These are phyloP conservation scores for Cytospora piceicola DNA, from an alignment of 2,329 filamentous ascomycete genomes.

Conservation along the genomic window DNA sequence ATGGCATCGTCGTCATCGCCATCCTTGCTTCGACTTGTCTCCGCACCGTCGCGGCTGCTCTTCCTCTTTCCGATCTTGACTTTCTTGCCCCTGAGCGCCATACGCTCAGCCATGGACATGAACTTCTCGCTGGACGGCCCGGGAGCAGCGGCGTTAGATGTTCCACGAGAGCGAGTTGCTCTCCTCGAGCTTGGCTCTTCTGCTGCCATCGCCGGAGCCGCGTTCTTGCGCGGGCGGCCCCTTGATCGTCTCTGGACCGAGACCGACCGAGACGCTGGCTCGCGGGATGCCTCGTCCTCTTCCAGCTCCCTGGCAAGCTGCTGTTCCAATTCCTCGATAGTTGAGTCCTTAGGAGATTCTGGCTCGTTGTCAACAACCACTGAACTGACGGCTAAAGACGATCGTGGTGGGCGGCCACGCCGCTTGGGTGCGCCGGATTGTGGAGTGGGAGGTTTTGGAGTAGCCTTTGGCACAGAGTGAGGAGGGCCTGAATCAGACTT, in stretches of 20 bases:
- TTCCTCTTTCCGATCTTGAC: constrained; percentile 54
- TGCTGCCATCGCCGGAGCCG: constrained; percentile 23
- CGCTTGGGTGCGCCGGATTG: constrained; percentile 29
- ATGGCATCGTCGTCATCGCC: background rate
- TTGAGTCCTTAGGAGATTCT: constrained; percentile 31
- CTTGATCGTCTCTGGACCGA: constrained; percentile 34
- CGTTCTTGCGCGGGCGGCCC: constrained; percentile 40
- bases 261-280: background rate
- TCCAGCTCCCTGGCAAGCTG: constrained; percentile 42
- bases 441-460: constrained; percentile 22
- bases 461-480: constrained; percentile 21
- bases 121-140: constrained; percentile 39
- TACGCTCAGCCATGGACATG: constrained; percentile 62
- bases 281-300: constrained; percentile 15
- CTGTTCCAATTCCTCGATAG: constrained; percentile 41
- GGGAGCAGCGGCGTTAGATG: constrained; percentile 20
- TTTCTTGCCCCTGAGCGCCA: constrained; percentile 57
- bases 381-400: constrained; percentile 26
- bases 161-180: constrained; percentile 5
- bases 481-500: constrained; percentile 30
- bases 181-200: background rate
- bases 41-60: constrained; percentile 17
- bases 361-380: constrained; percentile 25
- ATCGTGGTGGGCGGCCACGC: constrained; percentile 31
- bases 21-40: background rate